A percentile compares a stretch with the other conserved stretches of the same genome.
These are phyloP conservation scores for Aspergillus proliferans DNA, from an alignment of 2,329 filamentous ascomycete species.

Conservation along the genomic window DNA sequence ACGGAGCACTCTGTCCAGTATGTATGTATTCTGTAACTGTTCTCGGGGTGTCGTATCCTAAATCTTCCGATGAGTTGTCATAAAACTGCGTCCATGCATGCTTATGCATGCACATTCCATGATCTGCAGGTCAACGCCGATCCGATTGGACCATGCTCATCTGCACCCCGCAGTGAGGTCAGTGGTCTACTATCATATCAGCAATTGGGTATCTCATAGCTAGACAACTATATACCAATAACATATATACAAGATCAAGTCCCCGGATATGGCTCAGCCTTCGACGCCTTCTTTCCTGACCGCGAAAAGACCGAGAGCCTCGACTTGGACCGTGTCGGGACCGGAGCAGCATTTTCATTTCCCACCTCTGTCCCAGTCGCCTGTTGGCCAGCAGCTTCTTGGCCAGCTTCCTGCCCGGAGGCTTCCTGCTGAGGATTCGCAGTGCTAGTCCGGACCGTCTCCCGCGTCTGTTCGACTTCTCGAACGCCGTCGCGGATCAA, in stretches of 20 bases:
- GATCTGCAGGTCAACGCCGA: constrained; percentile 6
- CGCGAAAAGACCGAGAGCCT: constrained; percentile 23
- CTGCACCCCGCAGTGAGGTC: constrained; percentile 11
- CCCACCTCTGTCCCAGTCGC: constrained; percentile 1
- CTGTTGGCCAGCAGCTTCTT: constrained; percentile 8
- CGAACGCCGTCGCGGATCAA: constrained; percentile 36
- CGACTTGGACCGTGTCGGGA: constrained; percentile 27
- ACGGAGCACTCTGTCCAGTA: too few species aligned
- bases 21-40: too few species aligned
- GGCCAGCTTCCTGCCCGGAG: constrained; percentile 5
- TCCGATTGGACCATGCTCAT: constrained; percentile 10
- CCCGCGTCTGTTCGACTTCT: constrained; percentile 31
- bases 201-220: background rate
- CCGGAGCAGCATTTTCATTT: constrained; percentile 6
- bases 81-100: too few species aligned
- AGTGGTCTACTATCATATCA: background rate
- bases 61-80: background rate
- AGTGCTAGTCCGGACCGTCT: constrained; percentile 12
- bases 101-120: background rate
- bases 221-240: background rate
- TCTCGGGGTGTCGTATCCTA: background rate
- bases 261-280: constrained; percentile 31
- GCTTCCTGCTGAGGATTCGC: constrained; percentile 1
- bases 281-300: constrained; percentile 15
- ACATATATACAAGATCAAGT: constrained; percentile 17